Percentiles rank a stretch among this genome's conserved stretches.
Evolutionary conservation across 164 flowering plant genomes (phyloP).

Genomic region (Vitis amurensis): DNA sequence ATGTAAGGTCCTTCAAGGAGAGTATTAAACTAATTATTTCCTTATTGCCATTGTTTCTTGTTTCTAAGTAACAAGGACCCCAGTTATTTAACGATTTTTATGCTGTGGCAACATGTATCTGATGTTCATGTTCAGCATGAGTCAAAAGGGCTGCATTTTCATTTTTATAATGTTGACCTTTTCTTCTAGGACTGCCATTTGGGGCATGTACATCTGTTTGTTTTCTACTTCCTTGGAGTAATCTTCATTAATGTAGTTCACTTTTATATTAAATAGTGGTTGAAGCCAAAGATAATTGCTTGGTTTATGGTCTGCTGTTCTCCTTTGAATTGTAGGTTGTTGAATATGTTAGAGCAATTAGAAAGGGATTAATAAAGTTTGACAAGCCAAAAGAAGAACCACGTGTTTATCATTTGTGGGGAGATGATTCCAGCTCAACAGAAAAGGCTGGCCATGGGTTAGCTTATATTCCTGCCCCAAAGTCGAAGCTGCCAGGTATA

Average conservation of each 20-base stretch:
- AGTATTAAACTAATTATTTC: neutral
- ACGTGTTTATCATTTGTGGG: constrained; percentile 65
- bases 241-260: neutral
- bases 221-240: no score
- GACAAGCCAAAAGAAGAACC: constrained; percentile 81
- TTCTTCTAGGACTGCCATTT: no score
- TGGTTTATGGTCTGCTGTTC: constrained; percentile 11
- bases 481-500: constrained; percentile 79
- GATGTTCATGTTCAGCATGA: no score
- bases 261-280: neutral
- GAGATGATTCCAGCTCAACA: constrained; percentile 63
- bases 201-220: no score
- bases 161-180: no score
- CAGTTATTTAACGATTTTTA: no score
- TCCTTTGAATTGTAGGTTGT: constrained; percentile 52
- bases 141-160: no score
- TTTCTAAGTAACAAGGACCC: no score
- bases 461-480: constrained; percentile 85
- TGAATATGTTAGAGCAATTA: constrained; percentile 57
- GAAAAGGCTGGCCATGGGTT: constrained; percentile 54
- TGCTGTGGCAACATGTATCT: no score
- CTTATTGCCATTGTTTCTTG: neutral
- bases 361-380: constrained; percentile 71
- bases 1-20: no score
- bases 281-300: neutral